These are phyloP conservation scores for Cicer judaicum DNA, from an alignment of 306 rosid genomes.

Conservation along the genomic window DNA sequence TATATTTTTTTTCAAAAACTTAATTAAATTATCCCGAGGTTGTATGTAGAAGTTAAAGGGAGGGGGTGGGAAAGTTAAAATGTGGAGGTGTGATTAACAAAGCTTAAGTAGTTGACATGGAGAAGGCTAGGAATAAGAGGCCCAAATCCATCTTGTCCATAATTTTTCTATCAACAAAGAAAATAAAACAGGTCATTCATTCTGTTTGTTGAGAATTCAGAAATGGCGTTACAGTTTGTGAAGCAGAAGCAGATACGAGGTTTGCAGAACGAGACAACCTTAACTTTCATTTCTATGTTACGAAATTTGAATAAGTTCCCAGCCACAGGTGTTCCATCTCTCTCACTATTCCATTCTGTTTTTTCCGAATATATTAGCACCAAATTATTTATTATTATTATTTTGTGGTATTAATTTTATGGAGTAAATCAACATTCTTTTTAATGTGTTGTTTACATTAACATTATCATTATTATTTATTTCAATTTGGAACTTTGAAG, in stretches of 20 bases:
- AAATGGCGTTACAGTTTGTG: conserved; percentile 61
- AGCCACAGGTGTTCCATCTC: conserved; percentile 15
- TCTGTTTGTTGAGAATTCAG: neutral
- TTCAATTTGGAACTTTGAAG: neutral
- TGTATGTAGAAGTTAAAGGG: neutral
- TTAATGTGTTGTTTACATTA: neutral
- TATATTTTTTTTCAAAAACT: too few relatives aligned
- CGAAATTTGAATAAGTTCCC: conserved; percentile 37
- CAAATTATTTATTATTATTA: too few relatives aligned
- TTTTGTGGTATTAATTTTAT: too few relatives aligned
- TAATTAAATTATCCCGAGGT: too few relatives aligned
- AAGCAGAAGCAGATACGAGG: conserved; percentile 55
- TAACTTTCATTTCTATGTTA: conserved; percentile 38
- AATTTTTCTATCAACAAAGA: neutral
- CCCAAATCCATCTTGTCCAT: neutral
- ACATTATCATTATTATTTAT: neutral
- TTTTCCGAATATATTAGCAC: too few relatives aligned
- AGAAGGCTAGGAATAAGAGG: neutral
- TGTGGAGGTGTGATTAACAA: neutral
- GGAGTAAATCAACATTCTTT: too few relatives aligned
- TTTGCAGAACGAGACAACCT: conserved; percentile 42
- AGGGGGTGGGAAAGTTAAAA: neutral
- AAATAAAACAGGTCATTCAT: too few relatives aligned
- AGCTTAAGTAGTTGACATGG: neutral
- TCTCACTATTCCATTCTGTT: neutral